Percentiles rank a stretch among this genome's conserved stretches.
phyloP scores from a whole-genome alignment of 23 red algal species.

The Gracilaria gracilis region DNA sequence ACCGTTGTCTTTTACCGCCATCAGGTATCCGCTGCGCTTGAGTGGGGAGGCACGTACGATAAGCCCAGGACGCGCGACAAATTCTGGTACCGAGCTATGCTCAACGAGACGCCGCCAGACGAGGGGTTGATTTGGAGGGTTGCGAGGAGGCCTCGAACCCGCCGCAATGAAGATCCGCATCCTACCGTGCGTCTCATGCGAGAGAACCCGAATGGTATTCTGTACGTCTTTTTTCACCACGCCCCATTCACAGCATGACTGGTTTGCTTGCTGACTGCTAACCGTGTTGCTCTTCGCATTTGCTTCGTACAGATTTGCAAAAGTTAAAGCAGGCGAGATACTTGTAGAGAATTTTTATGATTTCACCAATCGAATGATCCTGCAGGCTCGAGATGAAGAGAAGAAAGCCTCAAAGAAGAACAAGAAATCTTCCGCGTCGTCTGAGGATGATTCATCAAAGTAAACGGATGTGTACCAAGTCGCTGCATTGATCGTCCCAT shows the following conservation, averaged over 20 bases:
- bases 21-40: conserved; percentile 53
- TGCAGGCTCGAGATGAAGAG: conserved; percentile 36
- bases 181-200: conserved; percentile 60
- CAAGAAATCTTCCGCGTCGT: background rate
- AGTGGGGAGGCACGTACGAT: conserved; percentile 60
- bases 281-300: background rate
- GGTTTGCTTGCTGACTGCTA: background rate
- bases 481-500: background rate
- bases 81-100: conserved; percentile 52
- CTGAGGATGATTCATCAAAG: background rate
- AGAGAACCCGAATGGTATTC: conserved; percentile 56
- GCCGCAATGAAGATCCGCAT: conserved; percentile 50
- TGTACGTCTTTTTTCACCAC: conserved; percentile 23
- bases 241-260: background rate
- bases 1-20: too few species aligned
- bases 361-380: conserved; percentile 43
- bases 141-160: conserved; percentile 50
- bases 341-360: conserved; percentile 63
- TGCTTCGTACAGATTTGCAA: conserved; percentile 17
- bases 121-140: conserved; percentile 55
- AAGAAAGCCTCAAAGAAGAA: conserved; percentile 33
- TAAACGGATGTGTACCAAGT: background rate
- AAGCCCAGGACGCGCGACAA: conserved; percentile 42
- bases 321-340: conserved; percentile 56
- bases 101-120: conserved; percentile 33